phyloP scores from a whole-genome alignment of 2,329 filamentous ascomycete genomes.

The Fusarium longipes region DNA sequence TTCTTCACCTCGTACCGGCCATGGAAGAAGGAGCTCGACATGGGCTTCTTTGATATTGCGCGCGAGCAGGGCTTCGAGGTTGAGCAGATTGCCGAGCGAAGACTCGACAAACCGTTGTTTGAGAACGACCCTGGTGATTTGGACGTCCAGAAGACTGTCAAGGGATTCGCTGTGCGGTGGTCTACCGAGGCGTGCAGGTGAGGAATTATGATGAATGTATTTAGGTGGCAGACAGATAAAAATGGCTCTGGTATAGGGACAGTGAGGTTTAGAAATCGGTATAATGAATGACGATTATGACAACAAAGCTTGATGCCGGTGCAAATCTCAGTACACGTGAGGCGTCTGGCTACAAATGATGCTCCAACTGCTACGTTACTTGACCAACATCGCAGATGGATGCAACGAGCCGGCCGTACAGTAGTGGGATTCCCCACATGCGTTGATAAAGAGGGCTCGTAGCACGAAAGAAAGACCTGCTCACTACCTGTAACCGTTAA shows the following conservation, averaged over 20 bases:
- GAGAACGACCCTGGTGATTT: constrained; percentile 89
- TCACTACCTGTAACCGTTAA: constrained; percentile 1
- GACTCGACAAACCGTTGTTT: constrained; percentile 89
- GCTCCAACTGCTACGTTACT: constrained; percentile 41
- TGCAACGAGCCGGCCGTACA: constrained; percentile 21
- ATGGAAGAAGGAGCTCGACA: constrained; percentile 82
- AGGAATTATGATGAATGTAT: constrained; percentile 4
- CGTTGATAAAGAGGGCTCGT: constrained; percentile 31
- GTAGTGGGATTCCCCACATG: constrained; percentile 37
- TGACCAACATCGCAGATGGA: constrained; percentile 30
- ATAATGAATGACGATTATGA: constrained; percentile 38
- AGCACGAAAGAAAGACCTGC: constrained; percentile 8
- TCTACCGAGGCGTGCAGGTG: constrained; percentile 50
- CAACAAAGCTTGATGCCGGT: constrained; percentile 4
- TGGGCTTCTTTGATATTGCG: constrained; percentile 86
- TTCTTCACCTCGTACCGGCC: constrained; percentile 96
- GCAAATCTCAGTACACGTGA: constrained; percentile 2
- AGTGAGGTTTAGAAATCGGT: not conserved
- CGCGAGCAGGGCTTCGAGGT: constrained; percentile 77
- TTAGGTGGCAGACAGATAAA: constrained; percentile 10
- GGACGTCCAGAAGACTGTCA: constrained; percentile 82
- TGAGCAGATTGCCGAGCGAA: constrained; percentile 81
- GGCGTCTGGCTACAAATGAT: constrained; percentile 14
- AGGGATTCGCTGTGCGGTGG: constrained; percentile 81
- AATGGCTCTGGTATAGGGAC: not conserved